Base-by-base conservation (phyloP, 768 basidiomycete genomes). In the Trametes cinnabarina region DNA sequence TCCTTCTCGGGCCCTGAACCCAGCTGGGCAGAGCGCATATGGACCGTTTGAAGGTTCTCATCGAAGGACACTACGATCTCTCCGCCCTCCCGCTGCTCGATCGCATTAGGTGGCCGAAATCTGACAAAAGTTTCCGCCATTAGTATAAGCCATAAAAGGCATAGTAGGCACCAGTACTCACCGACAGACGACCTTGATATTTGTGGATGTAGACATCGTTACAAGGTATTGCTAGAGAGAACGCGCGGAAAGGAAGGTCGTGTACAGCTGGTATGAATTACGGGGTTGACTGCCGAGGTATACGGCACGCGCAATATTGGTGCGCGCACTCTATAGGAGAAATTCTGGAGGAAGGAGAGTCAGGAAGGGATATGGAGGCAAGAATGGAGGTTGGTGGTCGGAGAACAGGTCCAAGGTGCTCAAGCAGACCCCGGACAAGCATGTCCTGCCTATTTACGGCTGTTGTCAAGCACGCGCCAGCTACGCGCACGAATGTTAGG, bases 111-210 rank as follows among this genome's bases (percentile, higher is more conserved):
- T 6, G 97, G 97, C 62, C 97, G 94, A 76, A 98, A 99, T 57
- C 96, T 95, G 68, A 32, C 15, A 19, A 11, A 56, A n/a, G n/a
- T n/a, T n/a, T n/a, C n/a, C n/a, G n/a, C n/a, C n/a, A n/a, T n/a
- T n/a, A 23, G 6, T 23, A 15, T 22, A 17, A 39, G 37, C 47
- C 17, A 34, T 44, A 17, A 28, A 50, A 44, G 34, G 20, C 8
- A 30, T 26, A 9, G 22, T 10, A 19, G 25, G 20, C 28, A 26
- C 11, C 4, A 8, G 10, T 35, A 76, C 93, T 65, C 66, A 95
- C 96, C 96, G 93, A 82, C 96, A 98, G 64, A 99, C 93, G 70
- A 99, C 97, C 80, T 98, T 96, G 82, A 96, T 94, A 73, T 95
- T 95, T 65, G 86, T 94, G 61, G 79, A 78, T 65, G 86, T 82